Evolutionary conservation across 495 filamentous ascomycete species (phyloP), one percentile per base, ranked within the genome.

Genomic region (Hypomontagnella submonticulosa): DNA sequence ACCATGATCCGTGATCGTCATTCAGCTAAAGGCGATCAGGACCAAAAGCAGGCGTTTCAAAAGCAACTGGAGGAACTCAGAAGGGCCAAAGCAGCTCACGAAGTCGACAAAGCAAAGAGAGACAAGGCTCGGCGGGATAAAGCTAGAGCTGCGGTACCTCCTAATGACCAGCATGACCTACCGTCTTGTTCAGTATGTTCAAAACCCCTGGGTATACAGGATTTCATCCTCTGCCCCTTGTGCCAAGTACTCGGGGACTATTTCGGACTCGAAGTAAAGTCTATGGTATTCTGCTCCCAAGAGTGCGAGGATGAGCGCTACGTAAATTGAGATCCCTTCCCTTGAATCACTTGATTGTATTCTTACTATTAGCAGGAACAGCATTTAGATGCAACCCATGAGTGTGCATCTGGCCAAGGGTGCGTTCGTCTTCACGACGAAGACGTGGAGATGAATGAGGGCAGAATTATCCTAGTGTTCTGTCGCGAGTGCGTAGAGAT

Each of bases 221-320:
- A 57, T 34, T 76, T 77, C 51, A 55, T 74, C 33, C 63, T 72
- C 52, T 83, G 81, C 57, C 57, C 72, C 36, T 30, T 84, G 37
- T 80, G 81, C 68, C 56, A 77, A 61, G 69, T 79, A 57, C 66
- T 79, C 4, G 50, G 61, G 20, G 57, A 74, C 10, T 57, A 66
- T 43, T 66, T 63, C 15, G 56, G 66, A 9, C 48, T 77, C 20
- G 56, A 61, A 38, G 56, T 71, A 5, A 44, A 59, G 10, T 53
- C 68, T 44, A 71, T 70, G 0, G 69, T 80, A 32, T 85, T 79
- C 59, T 85, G 83, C 70, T 80, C 77, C 4, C 63, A 71, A 12
- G 69, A 73, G 16, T 82, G 81, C 66, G 69, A 75, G 18, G 57
- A 75, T 19, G 66, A 76, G 32, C 75, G 76, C 54, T 75, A 78